A percentile compares a stretch with the other conserved stretches of the same genome.
Conservation (phyloP, 768 basidiomycete species). For the Boletus vermiculosoides region DNA sequence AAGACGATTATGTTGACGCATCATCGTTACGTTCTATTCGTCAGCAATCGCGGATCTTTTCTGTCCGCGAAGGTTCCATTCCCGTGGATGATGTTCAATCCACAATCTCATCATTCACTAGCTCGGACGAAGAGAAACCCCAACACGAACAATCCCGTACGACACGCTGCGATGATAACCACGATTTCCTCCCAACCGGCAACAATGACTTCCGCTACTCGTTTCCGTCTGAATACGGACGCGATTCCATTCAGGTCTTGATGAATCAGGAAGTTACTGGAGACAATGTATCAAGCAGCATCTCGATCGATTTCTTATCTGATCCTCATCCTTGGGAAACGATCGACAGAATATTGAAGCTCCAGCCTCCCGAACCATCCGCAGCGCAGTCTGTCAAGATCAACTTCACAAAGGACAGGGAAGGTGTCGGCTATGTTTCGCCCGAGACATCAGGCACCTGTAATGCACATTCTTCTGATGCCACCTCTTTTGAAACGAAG, state of each 20-base stretch:
- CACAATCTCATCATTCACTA: background rate
- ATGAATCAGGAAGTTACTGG: background rate
- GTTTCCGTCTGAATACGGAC: background rate
- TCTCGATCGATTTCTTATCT: constrained; percentile 27
- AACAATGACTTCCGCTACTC: background rate
- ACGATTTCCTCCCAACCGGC: background rate
- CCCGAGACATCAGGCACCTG: background rate
- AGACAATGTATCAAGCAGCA: background rate
- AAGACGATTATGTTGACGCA: background rate
- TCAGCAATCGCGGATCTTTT: background rate
- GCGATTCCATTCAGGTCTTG: background rate
- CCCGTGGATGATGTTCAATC: background rate
- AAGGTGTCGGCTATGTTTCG: constrained; percentile 28
- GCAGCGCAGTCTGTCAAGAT: constrained; percentile 2
- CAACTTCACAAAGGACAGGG: constrained; percentile 21
- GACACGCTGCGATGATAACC: background rate
- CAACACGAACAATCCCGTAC: background rate
- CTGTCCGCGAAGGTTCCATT: background rate
- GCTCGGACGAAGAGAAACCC: background rate
- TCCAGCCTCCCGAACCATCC: constrained; percentile 5
- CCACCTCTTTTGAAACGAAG: background rate
- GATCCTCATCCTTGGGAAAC: constrained; percentile 34
- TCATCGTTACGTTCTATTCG: background rate
- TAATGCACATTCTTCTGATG: background rate
- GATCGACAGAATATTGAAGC: constrained; percentile 28